Conservation (phyloP, 805 yeast genomes). For the Komagataella kurtzmanii region DNA sequence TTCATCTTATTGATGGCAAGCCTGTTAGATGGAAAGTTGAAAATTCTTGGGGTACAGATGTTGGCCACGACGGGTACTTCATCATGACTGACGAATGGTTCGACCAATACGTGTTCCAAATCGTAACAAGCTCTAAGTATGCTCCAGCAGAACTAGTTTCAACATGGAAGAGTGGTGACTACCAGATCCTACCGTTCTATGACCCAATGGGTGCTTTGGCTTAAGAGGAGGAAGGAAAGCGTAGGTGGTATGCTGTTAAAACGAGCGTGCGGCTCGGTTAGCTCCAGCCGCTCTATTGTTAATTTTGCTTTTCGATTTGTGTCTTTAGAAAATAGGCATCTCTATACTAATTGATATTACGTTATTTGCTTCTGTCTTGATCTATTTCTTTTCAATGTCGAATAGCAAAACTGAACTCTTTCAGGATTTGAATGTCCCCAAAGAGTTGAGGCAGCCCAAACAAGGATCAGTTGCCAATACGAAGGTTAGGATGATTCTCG, state of each 20-base stretch:
- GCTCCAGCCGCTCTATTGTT: not conserved
- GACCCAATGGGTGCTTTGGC: conserved; percentile 78
- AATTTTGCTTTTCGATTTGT: not conserved
- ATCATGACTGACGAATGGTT: conserved; percentile 66
- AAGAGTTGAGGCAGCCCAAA: not conserved
- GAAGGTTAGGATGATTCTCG: not conserved
- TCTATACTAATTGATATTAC: not conserved
- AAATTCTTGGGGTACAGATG: conserved; percentile 70
- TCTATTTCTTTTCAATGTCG: not conserved
- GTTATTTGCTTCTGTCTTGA: not conserved
- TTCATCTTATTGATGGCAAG: conserved; percentile 51
- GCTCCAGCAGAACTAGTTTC: conserved; percentile 23
- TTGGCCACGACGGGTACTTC: conserved; percentile 57
- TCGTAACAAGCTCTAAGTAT: conserved; percentile 27
- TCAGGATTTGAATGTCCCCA: not conserved
- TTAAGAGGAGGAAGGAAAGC: not conserved
- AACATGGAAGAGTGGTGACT: conserved; percentile 35
- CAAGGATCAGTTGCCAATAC: not conserved
- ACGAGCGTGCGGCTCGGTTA: not conserved
- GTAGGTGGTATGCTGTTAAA: not conserved
- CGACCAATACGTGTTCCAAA: conserved; percentile 64
- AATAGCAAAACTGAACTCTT: not conserved
- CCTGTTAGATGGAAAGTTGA: conserved; percentile 67
- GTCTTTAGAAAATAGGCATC: not conserved
- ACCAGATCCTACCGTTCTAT: conserved; percentile 46